Evolutionary conservation across 441 rosid species (phyloP), one percentile per base, ranked within the genome.

Genomic region (Jatropha multifida): DNA sequence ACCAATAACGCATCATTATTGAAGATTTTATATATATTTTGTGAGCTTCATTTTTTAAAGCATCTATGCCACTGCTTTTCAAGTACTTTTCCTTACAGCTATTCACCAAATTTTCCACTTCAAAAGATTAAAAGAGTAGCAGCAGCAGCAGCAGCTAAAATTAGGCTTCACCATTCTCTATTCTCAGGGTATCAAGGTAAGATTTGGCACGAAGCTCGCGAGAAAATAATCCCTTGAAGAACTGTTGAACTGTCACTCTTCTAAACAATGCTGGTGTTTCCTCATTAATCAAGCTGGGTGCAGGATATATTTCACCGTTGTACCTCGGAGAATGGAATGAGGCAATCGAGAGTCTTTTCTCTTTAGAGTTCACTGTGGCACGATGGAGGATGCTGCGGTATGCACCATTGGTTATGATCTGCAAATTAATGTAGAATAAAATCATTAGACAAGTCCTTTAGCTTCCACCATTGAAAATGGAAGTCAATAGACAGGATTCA

Each of bases 361-460:
- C n/a, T 11, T n/a, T 3, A 6, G 61, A 58, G 61, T 58, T 58
- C 11, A 58, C 61, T 7, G 27, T 58, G 1, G 61, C 61, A 7
- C 61, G 61, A 20, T 58, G 61, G 26, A 58, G 61, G 11, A 58
- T 58, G 61, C 61, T 58, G 20, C 32, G 61, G 23, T 58, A 58
- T 58, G 61, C 20, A 2, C 88, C 88, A 59, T 87, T 87, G 3
- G 83, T 83, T 11, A 76, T 72, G 58, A 87, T 82, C 88, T 83
- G 87, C 73, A 18, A n/a, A 9, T 32, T 12, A 61, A 10, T 23
- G 23, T 23, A 23, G 23, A 23, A 23, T 23, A 23, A 23, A 62
- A 13, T 4, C 8, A 62, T 32, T 37, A 37, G 23, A 23, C 23
- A 23, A 23, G 0, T 1, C 42, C 32, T 37, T 37, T 62, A 13